Conservation (phyloP, 352 stramenopile species). For the Phytophthora capsici region DNA sequence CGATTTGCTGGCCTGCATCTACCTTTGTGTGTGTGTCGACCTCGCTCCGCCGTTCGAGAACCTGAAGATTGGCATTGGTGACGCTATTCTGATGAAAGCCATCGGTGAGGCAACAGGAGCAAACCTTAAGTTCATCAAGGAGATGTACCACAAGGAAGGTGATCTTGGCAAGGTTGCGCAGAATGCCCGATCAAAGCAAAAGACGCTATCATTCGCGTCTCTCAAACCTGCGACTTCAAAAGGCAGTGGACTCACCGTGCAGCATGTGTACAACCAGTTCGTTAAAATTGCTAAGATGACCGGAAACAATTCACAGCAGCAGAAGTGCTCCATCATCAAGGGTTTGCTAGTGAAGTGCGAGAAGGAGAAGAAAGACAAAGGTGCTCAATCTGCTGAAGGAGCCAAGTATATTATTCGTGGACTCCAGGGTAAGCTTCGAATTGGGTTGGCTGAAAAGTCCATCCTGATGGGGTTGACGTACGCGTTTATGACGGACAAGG, state of each 20-base stretch:
- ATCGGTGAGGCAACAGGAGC: slow-evolving; percentile 94
- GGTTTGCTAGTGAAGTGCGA: slow-evolving; percentile 94
- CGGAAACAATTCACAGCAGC: slow-evolving; percentile 96
- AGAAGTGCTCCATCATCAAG: slow-evolving; percentile 98
- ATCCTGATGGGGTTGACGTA: slow-evolving; percentile 98
- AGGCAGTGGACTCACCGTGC: slow-evolving; percentile 86
- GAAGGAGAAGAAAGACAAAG: slow-evolving; percentile 77
- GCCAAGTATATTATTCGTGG: slow-evolving; percentile 99
- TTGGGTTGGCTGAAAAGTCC: slow-evolving; percentile 97
- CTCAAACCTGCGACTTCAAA: slow-evolving; percentile 65
- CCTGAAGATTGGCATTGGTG: slow-evolving; percentile 98
- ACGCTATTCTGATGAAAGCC: slow-evolving; percentile 98
- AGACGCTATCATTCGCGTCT: slow-evolving; percentile 86
- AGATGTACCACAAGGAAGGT: slow-evolving; percentile 96
- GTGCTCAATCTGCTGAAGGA: slow-evolving; percentile 74
- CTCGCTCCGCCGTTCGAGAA: slow-evolving; percentile 97
- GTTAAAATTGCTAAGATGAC: slow-evolving; percentile 95
- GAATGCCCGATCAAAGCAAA: slow-evolving; percentile 93
- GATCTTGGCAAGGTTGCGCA: slow-evolving; percentile 98
- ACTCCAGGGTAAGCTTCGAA: slow-evolving; percentile 98
- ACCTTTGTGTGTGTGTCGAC: slow-evolving; percentile 91
- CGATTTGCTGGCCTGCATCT: slow-evolving; percentile 91
- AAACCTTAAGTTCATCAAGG: slow-evolving; percentile 93
- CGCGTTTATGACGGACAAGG: slow-evolving; percentile 91
- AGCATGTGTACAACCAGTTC: slow-evolving; percentile 90